Base-by-base conservation (phyloP, 495 filamentous ascomycete species). In the Lophiostoma macrostomum region DNA sequence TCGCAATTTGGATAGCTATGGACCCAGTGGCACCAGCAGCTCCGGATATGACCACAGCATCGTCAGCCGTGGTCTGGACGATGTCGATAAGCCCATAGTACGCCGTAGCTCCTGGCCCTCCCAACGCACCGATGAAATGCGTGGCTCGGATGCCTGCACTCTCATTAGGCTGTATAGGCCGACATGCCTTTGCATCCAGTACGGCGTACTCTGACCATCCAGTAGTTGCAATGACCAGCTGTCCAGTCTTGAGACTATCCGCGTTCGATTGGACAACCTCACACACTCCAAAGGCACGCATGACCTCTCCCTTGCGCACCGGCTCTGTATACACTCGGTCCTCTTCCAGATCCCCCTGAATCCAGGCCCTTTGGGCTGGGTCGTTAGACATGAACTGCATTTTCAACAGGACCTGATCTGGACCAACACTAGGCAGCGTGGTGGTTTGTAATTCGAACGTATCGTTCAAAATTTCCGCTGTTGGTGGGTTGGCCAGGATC, bases 361-460 rank as follows among this genome's bases (percentile, higher is more conserved):
- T 75, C 87, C 86, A 90, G 55, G 81, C 80, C 51, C 87, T 77
- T 81, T 90, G 88, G n/a, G 86, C 84, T 0, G 87, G 86, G 69
- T 91, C 86, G 57, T 87, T 80, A n/a, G 82, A 86, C 58, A 89
- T 71, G 68, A 86, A 88, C 6, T 22, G 44, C 1, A 70, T 70
- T 58, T 87, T 80, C 20, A 88, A 71, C 23, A 89, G 77, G 44
- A 87, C 61, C 52, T 87, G 74, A 60, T 82, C 77, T 63, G 80
- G 69, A 24, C 74, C 64, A n/a, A 81, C 73, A 8, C 73, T 63
- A 3, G 77, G 71, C 30, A 80, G 73, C 14, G 72, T 60, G 4
- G 65, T 67, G 31, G 67, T 71, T 37, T 70, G 68, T 16, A 83
- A 65, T n/a, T 65, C 71, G 40, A 80, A 76, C 14, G 67, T 68